Evolutionary conservation across 2,329 filamentous ascomycete species (phyloP).

Genomic region (Esteya vermicola): DNA sequence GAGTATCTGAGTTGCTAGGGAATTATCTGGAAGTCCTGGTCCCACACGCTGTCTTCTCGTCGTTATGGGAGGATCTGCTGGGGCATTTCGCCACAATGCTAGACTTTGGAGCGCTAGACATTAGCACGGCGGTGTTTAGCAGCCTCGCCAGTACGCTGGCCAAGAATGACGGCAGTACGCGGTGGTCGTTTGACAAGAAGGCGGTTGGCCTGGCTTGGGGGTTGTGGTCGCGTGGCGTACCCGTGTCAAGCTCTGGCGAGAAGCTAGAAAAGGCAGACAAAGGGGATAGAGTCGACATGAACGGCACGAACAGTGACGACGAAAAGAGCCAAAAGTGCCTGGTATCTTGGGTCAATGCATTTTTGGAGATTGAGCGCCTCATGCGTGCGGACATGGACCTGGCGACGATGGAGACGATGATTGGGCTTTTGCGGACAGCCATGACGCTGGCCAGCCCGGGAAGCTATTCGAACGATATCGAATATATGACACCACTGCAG

Average conservation of each 20-base stretch:
- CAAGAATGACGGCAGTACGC: conserved; percentile 27
- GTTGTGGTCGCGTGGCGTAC: conserved; percentile 55
- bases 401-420: conserved; percentile 50
- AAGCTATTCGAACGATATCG: conserved; percentile 56
- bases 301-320: too few species aligned
- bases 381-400: conserved; percentile 49
- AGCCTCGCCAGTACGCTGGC: conserved; percentile 51
- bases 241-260: conserved; percentile 23
- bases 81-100: conserved; percentile 51
- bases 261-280: conserved; percentile 16
- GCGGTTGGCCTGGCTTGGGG: conserved; percentile 52
- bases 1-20: conserved; percentile 58
- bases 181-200: conserved; percentile 28
- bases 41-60: conserved; percentile 49
- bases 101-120: conserved; percentile 49
- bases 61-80: conserved; percentile 64
- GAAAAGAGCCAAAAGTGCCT: conserved; percentile 68
- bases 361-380: conserved; percentile 66
- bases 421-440: conserved; percentile 55
- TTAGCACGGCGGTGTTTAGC: conserved; percentile 58
- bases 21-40: conserved; percentile 64
- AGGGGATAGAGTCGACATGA: too few species aligned
- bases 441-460: conserved; percentile 55
- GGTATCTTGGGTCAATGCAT: conserved; percentile 67
- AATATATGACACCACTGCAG: conserved; percentile 61